phyloP scores from a whole-genome alignment of 768 basidiomycete genomes.

The Phaeotremella skinneri region DNA sequence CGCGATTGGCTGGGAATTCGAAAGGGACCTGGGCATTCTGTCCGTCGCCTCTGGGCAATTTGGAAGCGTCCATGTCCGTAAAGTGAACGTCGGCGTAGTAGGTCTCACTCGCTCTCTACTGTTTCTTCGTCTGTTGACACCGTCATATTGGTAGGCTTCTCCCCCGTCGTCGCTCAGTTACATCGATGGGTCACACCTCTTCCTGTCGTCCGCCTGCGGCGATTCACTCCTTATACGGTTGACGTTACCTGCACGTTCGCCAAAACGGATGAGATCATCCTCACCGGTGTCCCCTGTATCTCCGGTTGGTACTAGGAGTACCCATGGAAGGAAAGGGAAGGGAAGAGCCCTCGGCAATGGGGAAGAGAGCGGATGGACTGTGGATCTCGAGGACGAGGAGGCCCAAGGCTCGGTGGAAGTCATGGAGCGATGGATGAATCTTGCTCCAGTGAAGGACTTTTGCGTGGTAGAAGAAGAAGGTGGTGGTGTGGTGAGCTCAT shows the following conservation, averaged over 20 bases:
- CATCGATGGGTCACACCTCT: conserved; percentile 33
- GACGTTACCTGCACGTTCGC: conserved; percentile 1
- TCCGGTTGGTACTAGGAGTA: background rate
- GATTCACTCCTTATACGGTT: conserved; percentile 40
- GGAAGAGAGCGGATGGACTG: conserved; percentile 14
- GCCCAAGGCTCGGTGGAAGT: conserved; percentile 15
- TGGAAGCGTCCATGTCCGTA: conserved; percentile 17
- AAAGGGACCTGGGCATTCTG: conserved; percentile 16
- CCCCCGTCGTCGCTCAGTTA: conserved; percentile 44
- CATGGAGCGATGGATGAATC: conserved; percentile 45
- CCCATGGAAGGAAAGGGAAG: conserved; percentile 37
- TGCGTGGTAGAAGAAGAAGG: conserved; percentile 41
- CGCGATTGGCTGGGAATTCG: conserved; percentile 27
- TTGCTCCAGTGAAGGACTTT: conserved; percentile 50
- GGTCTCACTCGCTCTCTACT: conserved; percentile 11
- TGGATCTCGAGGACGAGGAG: conserved; percentile 16
- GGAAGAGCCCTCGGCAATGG: conserved; percentile 21
- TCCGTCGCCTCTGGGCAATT: conserved; percentile 12
- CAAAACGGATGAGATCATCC: background rate
- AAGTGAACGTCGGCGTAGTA: conserved; percentile 41
- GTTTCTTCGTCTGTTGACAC: background rate
- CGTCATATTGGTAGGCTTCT: conserved; percentile 27
- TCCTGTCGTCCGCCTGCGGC: conserved; percentile 44
- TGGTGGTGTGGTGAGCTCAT: conserved; percentile 37
- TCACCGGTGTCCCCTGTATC: conserved; percentile 10